A percentile compares a stretch with the other conserved stretches of the same genome.
Evolutionary conservation across 345 rosid species (phyloP).

Genomic region (Eucalyptus cloeziana): DNA sequence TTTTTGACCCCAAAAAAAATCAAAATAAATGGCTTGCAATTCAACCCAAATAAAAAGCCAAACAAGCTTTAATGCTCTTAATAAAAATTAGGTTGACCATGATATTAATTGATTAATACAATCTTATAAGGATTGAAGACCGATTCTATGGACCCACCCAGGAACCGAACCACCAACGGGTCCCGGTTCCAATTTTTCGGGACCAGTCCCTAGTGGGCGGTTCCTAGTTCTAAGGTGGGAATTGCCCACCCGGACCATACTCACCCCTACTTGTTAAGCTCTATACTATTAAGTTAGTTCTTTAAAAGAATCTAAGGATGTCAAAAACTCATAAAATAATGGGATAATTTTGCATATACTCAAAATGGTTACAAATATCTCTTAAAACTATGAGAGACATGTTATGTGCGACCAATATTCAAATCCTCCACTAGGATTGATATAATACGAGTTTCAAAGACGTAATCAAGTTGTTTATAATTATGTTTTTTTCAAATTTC

Average conservation of each 20-base stretch:
- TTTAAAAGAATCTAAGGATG: neutral
- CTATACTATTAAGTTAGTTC: neutral
- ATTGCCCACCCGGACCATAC: neutral
- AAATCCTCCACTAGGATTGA: too few species aligned
- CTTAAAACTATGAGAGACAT: neutral
- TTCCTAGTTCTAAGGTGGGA: accelerated
- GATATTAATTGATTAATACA: too few species aligned
- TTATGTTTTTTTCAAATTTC: too few species aligned
- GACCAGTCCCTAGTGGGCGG: accelerated
- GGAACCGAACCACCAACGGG: accelerated
- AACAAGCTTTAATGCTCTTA: too few species aligned
- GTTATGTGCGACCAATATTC: too few species aligned
- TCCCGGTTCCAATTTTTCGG: accelerated
- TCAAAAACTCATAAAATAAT: neutral
- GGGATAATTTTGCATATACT: neutral
- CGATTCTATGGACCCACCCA: accelerated
- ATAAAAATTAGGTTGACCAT: too few species aligned
- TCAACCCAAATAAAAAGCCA: too few species aligned
- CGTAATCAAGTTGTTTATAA: too few species aligned
- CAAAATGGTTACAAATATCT: neutral
- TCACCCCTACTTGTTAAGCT: neutral
- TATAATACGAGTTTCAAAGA: too few species aligned
- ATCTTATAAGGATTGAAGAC: too few species aligned
- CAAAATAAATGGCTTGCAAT: too few species aligned
- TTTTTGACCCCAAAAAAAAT: too few species aligned